Evolutionary conservation across 1,284 basidiomycete genomes (phyloP), one percentile per base, ranked within the genome.

Genomic region (Lentinula novae-zelandiae): DNA sequence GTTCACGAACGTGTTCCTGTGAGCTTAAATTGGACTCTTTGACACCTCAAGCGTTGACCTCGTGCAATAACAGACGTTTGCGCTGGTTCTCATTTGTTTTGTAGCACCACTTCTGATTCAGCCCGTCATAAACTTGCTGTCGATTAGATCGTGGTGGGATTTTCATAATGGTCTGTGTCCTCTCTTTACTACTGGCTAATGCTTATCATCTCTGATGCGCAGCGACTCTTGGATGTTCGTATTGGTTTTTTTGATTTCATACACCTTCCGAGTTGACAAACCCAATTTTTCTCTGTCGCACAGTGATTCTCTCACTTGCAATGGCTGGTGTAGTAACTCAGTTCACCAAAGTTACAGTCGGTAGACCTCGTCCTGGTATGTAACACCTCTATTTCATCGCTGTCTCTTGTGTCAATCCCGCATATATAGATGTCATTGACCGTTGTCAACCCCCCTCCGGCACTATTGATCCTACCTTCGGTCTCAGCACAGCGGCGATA

Each of bases 71-170:
- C 62, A 88, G 84, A 76, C 79, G 66, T 65, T 78, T 51, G 81
- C 85, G 8, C 74, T 95, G 1, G 84, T 86, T 67, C 69, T 92
- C 46, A 87, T 95, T 60, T 85, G 86, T 42, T 72, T 90, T 50
- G 82, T 85, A 3, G 78, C 89, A 2, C 93, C 94, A 0, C 71
- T 91, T 5, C 66, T 88, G 13, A 74, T 93, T 44, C 85, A 93
- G 66, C 79, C 87, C 15, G 67, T 83, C 7, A 80, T 95, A 65
- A 91, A 93, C 66, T 64, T 87, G 22, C 60, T 90, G 8, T 86
- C 93, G 17, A 76, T 92, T 12, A 82, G 89, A 20, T 90, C 87
- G 4, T 86, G 87, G 75, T 97, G 95, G 94, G 96, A 98, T 69
- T 77, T 91, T 36, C 95, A 98, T 72, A 90, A 86, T 68, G 82